These are phyloP conservation scores for Jatropha multifida DNA, from an alignment of 441 rosid species.

Conservation along the genomic window DNA sequence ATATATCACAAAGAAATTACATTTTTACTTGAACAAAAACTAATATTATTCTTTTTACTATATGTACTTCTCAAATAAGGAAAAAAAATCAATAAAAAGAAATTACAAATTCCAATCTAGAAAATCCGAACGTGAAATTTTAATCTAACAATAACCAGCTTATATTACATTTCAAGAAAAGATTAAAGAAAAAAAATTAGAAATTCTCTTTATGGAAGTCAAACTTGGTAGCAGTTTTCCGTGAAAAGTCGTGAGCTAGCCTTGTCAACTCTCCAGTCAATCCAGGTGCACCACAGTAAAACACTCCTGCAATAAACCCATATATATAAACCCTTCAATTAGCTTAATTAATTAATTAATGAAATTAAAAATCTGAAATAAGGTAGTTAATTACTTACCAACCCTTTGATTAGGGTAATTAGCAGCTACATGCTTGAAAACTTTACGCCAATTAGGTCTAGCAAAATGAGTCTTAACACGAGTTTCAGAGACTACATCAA, in stretches of 20 bases:
- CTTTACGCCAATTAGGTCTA: conserved; percentile 64
- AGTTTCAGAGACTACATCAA: conserved; percentile 68
- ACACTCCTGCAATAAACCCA: conserved; percentile 47
- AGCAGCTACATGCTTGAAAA: conserved; percentile 54
- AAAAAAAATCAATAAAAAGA: no score
- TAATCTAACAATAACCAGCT: neutral
- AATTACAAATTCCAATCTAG: neutral
- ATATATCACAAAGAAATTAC: no score
- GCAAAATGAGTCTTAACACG: conserved; percentile 69
- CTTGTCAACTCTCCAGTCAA: conserved; percentile 49
- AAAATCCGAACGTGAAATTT: neutral
- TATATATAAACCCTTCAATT: neutral
- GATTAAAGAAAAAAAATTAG: conserved; percentile 10
- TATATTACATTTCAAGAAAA: conserved; percentile 17
- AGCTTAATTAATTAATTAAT: neutral
- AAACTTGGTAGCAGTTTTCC: conserved; percentile 71
- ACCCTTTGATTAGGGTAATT: conserved; percentile 53
- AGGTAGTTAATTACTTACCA: conserved; percentile 39
- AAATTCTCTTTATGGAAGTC: conserved; percentile 85
- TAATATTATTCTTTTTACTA: no score
- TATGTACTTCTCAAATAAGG: neutral
- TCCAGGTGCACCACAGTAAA: conserved; percentile 70
- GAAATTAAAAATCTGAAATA: neutral
- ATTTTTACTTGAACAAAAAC: no score
- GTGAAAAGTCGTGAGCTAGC: conserved; percentile 63